Conservation (phyloP, 768 basidiomycete species). For the Tulasnella sp. region DNA sequence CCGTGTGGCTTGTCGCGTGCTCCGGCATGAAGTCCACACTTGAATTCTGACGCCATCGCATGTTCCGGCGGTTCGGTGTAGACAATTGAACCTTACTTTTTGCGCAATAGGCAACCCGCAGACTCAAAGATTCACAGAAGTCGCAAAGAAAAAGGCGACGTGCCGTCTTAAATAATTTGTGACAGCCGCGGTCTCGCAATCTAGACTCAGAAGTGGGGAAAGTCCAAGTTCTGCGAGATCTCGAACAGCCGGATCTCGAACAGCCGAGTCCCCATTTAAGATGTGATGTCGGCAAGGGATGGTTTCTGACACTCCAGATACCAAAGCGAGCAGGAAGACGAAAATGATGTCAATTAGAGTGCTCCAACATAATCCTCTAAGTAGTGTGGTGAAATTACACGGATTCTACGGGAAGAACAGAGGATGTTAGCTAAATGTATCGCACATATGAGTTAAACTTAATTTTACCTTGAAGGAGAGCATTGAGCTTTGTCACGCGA, state of each 20-base stretch:
- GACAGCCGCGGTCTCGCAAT: no score
- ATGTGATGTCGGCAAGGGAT: background rate
- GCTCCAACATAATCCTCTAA: background rate
- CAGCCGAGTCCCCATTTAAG: no score
- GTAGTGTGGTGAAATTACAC: slow-evolving; percentile 2
- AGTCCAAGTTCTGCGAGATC: no score
- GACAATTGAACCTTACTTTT: background rate
- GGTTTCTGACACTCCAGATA: background rate
- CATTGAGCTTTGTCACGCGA: slow-evolving; percentile 91
- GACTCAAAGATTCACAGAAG: no score
- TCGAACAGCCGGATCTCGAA: no score
- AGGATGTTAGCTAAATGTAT: background rate
- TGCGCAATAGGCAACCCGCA: background rate
- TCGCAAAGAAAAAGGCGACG: no score
- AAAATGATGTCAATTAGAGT: background rate
- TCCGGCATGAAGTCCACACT: background rate
- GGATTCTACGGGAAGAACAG: background rate
- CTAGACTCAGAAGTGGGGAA: no score
- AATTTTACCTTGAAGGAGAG: slow-evolving; percentile 62
- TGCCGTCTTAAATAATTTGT: no score
- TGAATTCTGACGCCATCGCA: background rate
- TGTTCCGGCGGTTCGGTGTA: background rate
- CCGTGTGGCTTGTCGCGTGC: background rate
- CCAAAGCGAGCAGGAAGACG: background rate
- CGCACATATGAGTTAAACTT: background rate